Base-by-base conservation (phyloP, 495 filamentous ascomycete species). In the Podospora pseudocomata region DNA sequence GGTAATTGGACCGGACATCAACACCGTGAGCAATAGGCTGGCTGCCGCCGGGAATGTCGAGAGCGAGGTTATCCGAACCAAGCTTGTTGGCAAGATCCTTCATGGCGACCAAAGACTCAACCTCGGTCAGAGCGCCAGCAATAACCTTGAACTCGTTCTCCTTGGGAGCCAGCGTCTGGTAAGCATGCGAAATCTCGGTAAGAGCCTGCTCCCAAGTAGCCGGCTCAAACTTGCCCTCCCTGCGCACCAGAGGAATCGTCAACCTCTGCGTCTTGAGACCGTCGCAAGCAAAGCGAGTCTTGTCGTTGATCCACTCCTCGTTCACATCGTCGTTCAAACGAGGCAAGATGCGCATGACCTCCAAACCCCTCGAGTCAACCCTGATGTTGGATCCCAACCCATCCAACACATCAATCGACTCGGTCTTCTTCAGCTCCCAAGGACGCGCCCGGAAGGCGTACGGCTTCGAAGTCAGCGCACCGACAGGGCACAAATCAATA, bases 241-340 rank as follows among this genome's bases (percentile, higher is more conserved):
- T 87, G 74, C 96, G 91, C 70, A 97, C 91, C 55, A 99, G 81
- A 4, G 95, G 95, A 57, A 92, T 95, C 39, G 95, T 97, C 26
- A 99, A 84, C 66, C 95, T 85, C 78, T 99, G 95, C 39, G 93
- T 97, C 85, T 90, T 94, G 68, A 99, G 82, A n/a, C 94, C 95
- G 80, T 99, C 95, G 78, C 93, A 97, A 7, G 95, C 94, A 79
- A 98, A 99, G 34, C 95, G 86, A 26, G 92, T 90, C 83, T 99
- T 99, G 83, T 99, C 95, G 75, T 97, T 94, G 75, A 99, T 97
- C 95, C 95, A 99, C 80, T 98, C 95, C 80, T 99, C 95, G 78
- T 99, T 99, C 68, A 99, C 87, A 76, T 98, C 93, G 72, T 99
- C 95, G 76, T 98, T 99, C 62, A 98, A 85, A 72, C 95, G 86